A percentile compares a stretch with the other conserved stretches of the same genome.
Evolutionary conservation across 2,329 filamentous ascomycete genomes (phyloP).

Genomic region (Pezicula neosporulosa): DNA sequence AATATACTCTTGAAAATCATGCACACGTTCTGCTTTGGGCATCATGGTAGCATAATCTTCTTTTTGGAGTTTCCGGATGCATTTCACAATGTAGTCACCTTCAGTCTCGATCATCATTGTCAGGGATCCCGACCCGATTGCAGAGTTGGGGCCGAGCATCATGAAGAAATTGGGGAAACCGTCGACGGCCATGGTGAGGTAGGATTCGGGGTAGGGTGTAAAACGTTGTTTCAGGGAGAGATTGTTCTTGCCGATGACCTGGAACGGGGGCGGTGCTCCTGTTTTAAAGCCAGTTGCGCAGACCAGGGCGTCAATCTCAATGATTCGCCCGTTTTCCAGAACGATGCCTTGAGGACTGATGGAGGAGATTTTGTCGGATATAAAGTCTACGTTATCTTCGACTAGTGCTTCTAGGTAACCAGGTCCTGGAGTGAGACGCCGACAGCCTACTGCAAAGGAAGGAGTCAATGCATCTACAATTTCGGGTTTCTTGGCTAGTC

Average conservation of each 20-base stretch:
- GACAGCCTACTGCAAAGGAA: slow-evolving; percentile 30
- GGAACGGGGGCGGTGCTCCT: slow-evolving; percentile 20
- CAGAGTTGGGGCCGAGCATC: slow-evolving; percentile 24
- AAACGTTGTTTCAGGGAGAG: slow-evolving; percentile 17
- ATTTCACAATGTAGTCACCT: slow-evolving; percentile 24
- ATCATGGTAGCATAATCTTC: slow-evolving; percentile 43
- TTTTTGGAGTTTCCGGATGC: slow-evolving; percentile 34
- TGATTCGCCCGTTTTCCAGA: slow-evolving; percentile 19
- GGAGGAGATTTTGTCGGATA: slow-evolving; percentile 29
- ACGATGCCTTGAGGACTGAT: slow-evolving; percentile 30
- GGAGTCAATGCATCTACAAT: slow-evolving; percentile 13
- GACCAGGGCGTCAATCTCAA: slow-evolving; percentile 22
- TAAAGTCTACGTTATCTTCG: slow-evolving; percentile 37
- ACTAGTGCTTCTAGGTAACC: slow-evolving; percentile 43
- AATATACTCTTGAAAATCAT: slow-evolving; percentile 48
- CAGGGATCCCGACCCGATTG: slow-evolving; percentile 20
- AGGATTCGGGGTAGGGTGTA: slow-evolving; percentile 26
- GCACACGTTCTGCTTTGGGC: slow-evolving; percentile 40
- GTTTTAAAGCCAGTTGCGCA: slow-evolving; percentile 32
- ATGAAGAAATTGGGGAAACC: slow-evolving; percentile 27
- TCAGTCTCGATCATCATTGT: slow-evolving; percentile 22
- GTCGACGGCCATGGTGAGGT: slow-evolving; percentile 20
- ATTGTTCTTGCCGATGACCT: slow-evolving; percentile 19
- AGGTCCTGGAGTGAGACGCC: slow-evolving; percentile 40
- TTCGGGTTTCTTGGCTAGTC: slow-evolving; percentile 39